Conservation (phyloP, 2,329 filamentous ascomycete species). For the Fusarium sp. region DNA sequence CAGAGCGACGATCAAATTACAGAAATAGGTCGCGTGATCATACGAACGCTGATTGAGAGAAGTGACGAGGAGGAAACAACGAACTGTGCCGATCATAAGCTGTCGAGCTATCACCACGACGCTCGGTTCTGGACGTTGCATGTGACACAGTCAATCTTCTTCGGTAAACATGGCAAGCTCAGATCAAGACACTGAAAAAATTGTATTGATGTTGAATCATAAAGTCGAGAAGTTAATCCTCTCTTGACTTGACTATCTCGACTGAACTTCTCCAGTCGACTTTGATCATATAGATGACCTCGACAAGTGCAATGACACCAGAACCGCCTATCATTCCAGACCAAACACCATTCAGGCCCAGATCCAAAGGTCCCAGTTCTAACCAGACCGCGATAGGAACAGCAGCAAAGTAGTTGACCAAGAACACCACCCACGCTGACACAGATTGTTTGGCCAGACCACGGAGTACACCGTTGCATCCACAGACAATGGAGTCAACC, state of each 20-base stretch:
- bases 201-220: neutral
- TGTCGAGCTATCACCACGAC: rapidly evolving
- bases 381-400: constrained; percentile 25
- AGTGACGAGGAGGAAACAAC: neutral
- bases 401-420: constrained; percentile 26
- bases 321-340: constrained; percentile 19
- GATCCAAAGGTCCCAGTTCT: constrained; percentile 1
- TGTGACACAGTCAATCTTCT: neutral
- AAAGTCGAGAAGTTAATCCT: neutral
- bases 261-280: constrained; percentile 20
- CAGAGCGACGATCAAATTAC: neutral
- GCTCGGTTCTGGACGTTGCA: neutral
- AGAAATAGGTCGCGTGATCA: neutral
- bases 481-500: constrained; percentile 13
- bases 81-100: neutral
- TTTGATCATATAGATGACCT: constrained; percentile 21
- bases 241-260: constrained; percentile 13
- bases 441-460: constrained; percentile 22
- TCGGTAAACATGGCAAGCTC: neutral
- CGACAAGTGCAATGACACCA: neutral
- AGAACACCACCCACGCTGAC: constrained; percentile 25
- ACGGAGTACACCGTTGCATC: constrained; percentile 25
- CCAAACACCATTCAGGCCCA: constrained; percentile 25
- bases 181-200: rapidly evolving
- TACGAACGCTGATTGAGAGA: neutral